Conservation (phyloP, 768 basidiomycete genomes). For the Amanita subjunquillea region DNA sequence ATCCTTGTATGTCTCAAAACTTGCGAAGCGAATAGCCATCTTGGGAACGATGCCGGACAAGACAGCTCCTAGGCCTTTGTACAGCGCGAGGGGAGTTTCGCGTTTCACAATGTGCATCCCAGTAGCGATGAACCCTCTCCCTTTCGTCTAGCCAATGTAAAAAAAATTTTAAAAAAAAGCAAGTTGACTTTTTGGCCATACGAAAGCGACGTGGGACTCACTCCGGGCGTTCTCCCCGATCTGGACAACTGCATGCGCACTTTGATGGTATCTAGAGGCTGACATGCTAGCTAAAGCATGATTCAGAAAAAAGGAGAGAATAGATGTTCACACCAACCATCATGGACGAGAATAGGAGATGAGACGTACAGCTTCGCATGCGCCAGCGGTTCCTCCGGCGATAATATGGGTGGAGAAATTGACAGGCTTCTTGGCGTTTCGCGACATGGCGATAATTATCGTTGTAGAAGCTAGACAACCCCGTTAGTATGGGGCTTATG, state of each 20-base stretch:
- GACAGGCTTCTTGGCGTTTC: conserved; percentile 57
- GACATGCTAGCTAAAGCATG: conserved; percentile 55
- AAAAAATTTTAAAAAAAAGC: background rate
- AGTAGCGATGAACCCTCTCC: conserved; percentile 86
- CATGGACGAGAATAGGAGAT: background rate
- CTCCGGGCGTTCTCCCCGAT: conserved; percentile 71
- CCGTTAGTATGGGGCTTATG: background rate
- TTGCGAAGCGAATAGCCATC: conserved; percentile 98
- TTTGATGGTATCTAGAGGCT: conserved; percentile 96
- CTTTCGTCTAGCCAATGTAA: conserved; percentile 54
- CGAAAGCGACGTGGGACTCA: conserved; percentile 33
- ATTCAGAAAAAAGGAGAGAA: background rate
- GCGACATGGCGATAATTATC: conserved; percentile 30
- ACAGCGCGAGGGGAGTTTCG: conserved; percentile 94
- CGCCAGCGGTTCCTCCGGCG: conserved; percentile 90
- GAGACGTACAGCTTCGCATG: conserved; percentile 78
- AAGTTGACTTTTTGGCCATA: background rate
- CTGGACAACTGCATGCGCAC: conserved; percentile 98
- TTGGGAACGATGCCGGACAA: conserved; percentile 96
- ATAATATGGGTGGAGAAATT: conserved; percentile 88
- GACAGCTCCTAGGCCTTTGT: conserved; percentile 96
- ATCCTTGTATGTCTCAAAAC: conserved; percentile 91
- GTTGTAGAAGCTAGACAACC: too few species aligned
- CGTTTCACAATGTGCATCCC: conserved; percentile 78
- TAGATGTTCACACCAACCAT: background rate